Percentiles rank a stretch among this genome's conserved stretches.
phyloP scores from a whole-genome alignment of 495 filamentous ascomycete species.

The Paragyromitra xinjiangensis region DNA sequence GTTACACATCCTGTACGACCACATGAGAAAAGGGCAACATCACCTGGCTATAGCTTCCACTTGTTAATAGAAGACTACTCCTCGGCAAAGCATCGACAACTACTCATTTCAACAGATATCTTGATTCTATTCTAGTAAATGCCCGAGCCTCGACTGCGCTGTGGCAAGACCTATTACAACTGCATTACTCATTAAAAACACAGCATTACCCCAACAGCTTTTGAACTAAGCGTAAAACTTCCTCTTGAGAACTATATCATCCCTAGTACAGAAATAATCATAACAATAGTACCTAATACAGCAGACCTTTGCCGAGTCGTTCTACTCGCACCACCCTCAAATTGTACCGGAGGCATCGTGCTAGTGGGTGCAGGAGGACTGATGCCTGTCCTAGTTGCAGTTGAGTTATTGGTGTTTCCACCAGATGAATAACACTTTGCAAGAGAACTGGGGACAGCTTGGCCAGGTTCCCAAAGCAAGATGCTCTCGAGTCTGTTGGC shows the following conservation, averaged over 20 bases:
- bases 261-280: not conserved
- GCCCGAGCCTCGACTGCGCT: no score
- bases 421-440: not conserved
- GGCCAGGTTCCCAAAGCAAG: constrained; percentile 55
- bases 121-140: no score
- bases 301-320: not conserved
- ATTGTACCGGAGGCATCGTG: not conserved
- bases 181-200: not conserved
- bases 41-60: no score
- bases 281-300: not conserved
- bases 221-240: not conserved
- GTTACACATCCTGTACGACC: no score
- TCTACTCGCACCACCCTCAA: not conserved
- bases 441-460: constrained; percentile 10
- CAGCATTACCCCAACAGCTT: not conserved
- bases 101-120: no score
- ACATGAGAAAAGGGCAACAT: no score
- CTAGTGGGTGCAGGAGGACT: not conserved
- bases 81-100: no score
- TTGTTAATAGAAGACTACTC: no score
- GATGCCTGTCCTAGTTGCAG: not conserved
- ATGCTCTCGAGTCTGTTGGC: constrained; percentile 52
- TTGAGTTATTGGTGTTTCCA: not conserved
- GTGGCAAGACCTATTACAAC: not conserved
- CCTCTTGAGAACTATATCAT: not conserved